These are phyloP conservation scores for Schrenkiella parvula DNA, from an alignment of 345 rosid species.

Conservation along the genomic window DNA sequence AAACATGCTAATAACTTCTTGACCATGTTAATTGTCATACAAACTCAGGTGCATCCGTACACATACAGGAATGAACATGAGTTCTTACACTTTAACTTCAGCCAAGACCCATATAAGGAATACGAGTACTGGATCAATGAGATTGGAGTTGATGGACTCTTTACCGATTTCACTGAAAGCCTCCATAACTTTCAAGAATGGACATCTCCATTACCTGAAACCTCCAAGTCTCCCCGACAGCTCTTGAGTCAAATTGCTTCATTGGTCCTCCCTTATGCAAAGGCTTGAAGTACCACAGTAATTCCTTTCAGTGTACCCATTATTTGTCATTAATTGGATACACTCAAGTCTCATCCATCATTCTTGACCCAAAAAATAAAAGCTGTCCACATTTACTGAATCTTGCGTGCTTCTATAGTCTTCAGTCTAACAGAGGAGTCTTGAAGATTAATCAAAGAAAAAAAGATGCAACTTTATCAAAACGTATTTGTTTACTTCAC, in stretches of 20 bases:
- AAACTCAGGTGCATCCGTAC: slow-evolving; percentile 83
- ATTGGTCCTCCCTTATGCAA: slow-evolving; percentile 41
- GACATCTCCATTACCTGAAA: slow-evolving; percentile 38
- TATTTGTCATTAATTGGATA: background rate
- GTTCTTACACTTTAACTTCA: slow-evolving; percentile 62
- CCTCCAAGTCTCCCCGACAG: slow-evolving; percentile 12
- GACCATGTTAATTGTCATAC: slow-evolving; percentile 5
- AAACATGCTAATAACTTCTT: slow-evolving; percentile 6
- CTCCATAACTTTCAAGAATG: slow-evolving; percentile 64
- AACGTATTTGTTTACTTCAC: slow-evolving; percentile 15
- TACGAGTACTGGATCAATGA: slow-evolving; percentile 78
- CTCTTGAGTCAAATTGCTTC: slow-evolving; percentile 44
- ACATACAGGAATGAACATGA: slow-evolving; percentile 65
- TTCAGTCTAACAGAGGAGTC: background rate
- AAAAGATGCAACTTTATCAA: background rate
- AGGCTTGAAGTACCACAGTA: slow-evolving; percentile 19
- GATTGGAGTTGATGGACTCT: slow-evolving; percentile 81
- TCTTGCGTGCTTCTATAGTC: background rate
- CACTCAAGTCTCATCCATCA: background rate
- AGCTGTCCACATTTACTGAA: background rate
- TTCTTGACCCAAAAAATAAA: background rate
- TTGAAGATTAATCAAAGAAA: slow-evolving; percentile 1
- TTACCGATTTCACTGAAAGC: slow-evolving; percentile 91
- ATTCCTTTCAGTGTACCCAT: background rate
- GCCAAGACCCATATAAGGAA: slow-evolving; percentile 73